Evolutionary conservation across 164 flowering plant genomes (phyloP).

Genomic region (Stephania japonica): DNA sequence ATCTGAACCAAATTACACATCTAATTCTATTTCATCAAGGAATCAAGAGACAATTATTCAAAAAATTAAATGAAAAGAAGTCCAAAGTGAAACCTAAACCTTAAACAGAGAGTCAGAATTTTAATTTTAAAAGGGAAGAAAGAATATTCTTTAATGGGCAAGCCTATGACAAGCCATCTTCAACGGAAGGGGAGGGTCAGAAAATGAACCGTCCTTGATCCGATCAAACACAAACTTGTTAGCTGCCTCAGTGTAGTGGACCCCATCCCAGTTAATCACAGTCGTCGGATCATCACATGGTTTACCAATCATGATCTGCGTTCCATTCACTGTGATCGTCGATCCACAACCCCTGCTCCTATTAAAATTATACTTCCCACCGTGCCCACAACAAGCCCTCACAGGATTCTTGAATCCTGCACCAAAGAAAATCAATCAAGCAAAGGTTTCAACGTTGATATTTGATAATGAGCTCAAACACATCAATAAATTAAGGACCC

Average conservation of each 20-base stretch:
- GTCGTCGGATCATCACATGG: slow-evolving; percentile 52
- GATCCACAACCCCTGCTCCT: slow-evolving; percentile 48
- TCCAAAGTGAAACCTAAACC: not conserved
- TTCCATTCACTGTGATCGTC: slow-evolving; percentile 35
- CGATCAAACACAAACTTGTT: slow-evolving; percentile 54
- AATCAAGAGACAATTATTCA: not conserved
- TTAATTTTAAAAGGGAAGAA: not conserved
- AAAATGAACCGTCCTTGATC: slow-evolving; percentile 47
- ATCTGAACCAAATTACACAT: no score
- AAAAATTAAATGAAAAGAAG: not conserved
- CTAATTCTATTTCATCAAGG: no score
- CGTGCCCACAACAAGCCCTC: slow-evolving; percentile 70
- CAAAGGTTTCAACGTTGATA: not conserved
- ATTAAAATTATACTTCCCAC: slow-evolving; percentile 77
- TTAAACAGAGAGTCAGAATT: not conserved
- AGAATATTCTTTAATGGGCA: not conserved
- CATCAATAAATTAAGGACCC: not conserved
- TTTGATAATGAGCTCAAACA: not conserved
- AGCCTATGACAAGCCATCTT: slow-evolving; percentile 33
- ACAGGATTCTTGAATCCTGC: slow-evolving; percentile 60
- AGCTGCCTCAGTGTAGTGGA: slow-evolving; percentile 77
- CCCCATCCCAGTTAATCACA: slow-evolving; percentile 73
- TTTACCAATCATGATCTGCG: slow-evolving; percentile 34
- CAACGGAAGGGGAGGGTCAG: slow-evolving; percentile 54
- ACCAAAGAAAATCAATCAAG: not conserved